Evolutionary conservation across 2,329 filamentous ascomycete species (phyloP).

Genomic region (Talaromyces atroroseus): DNA sequence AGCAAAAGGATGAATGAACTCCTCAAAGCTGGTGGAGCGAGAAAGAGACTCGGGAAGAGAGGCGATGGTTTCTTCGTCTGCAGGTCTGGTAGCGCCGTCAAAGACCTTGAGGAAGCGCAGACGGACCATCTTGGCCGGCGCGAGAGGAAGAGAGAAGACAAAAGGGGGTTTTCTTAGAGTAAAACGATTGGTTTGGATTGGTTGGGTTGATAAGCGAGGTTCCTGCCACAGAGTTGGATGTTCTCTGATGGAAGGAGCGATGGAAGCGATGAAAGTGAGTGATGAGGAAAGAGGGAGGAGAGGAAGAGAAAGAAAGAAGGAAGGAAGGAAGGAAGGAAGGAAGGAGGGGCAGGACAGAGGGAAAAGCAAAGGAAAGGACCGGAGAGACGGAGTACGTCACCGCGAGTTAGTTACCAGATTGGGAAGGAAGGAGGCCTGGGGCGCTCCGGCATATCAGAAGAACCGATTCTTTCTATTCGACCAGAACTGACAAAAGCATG

Average conservation of each 20-base stretch:
- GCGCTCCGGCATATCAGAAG: not conserved
- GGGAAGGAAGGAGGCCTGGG: not conserved
- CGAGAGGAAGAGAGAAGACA: not conserved
- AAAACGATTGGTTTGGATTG: not conserved
- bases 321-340: not conserved
- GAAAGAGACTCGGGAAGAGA: not conserved
- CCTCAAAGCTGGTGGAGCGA: not conserved
- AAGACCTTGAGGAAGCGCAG: not conserved
- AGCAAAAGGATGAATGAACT: not conserved
- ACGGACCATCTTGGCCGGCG: not conserved
- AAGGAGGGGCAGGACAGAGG: not conserved
- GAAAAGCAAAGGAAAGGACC: too few relatives aligned
- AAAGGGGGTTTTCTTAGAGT: not conserved
- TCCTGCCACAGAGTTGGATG: not conserved
- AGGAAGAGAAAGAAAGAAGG: not conserved
- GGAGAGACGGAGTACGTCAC: slow-evolving; percentile 7
- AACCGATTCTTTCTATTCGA: not conserved
- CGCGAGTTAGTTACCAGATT: not conserved
- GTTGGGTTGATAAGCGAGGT: not conserved
- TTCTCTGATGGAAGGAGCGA: slow-evolving; percentile 1
- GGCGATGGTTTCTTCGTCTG: not conserved
- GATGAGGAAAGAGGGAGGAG: slow-evolving; percentile 2
- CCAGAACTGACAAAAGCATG: not conserved
- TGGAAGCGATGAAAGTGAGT: not conserved
- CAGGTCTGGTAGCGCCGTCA: not conserved